A percentile compares a stretch with the other conserved stretches of the same genome.
Conservation (phyloP, 495 filamentous ascomycete species). For the Penicillium argentinense region DNA sequence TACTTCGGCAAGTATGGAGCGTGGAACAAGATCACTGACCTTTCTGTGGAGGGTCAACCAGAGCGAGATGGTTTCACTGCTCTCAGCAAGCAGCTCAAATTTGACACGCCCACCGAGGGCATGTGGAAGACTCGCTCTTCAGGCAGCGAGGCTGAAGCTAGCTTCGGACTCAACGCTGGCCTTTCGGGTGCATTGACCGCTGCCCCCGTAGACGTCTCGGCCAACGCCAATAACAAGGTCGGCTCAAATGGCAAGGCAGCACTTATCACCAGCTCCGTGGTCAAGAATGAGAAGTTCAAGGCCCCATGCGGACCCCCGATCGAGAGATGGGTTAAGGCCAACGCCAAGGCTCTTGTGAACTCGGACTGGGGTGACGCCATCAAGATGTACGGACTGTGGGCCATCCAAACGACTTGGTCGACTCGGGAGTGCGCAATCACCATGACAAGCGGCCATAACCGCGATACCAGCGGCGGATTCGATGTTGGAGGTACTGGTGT, state of each 20-base stretch:
- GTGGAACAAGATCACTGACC: constrained; percentile 11
- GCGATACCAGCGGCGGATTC: constrained; percentile 12
- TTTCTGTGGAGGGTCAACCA: constrained; percentile 8
- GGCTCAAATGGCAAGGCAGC: constrained; percentile 9
- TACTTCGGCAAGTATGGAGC: constrained; percentile 11
- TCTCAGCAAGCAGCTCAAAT: background rate
- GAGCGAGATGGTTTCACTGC: constrained; percentile 8
- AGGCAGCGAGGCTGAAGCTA: constrained; percentile 1
- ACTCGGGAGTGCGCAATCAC: constrained; percentile 12
- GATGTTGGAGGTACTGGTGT: constrained; percentile 14
- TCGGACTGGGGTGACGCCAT: constrained; percentile 1
- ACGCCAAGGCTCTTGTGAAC: constrained; percentile 7
- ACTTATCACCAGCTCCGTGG: background rate
- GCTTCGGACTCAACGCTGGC: constrained; percentile 4
- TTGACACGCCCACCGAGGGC: background rate
- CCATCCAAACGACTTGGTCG: constrained; percentile 8
- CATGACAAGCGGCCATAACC: constrained; percentile 5
- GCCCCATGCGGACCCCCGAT: background rate
- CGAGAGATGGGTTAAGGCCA: constrained; percentile 6
- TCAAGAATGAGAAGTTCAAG: constrained; percentile 3
- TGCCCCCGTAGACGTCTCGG: constrained; percentile 13
- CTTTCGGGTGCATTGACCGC: constrained; percentile 3
- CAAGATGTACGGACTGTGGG: constrained; percentile 13
- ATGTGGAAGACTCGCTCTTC: constrained; percentile 9
- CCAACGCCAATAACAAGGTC: constrained; percentile 10